Conservation (phyloP, 2,329 filamentous ascomycete genomes). For the Penicillium sp. region DNA sequence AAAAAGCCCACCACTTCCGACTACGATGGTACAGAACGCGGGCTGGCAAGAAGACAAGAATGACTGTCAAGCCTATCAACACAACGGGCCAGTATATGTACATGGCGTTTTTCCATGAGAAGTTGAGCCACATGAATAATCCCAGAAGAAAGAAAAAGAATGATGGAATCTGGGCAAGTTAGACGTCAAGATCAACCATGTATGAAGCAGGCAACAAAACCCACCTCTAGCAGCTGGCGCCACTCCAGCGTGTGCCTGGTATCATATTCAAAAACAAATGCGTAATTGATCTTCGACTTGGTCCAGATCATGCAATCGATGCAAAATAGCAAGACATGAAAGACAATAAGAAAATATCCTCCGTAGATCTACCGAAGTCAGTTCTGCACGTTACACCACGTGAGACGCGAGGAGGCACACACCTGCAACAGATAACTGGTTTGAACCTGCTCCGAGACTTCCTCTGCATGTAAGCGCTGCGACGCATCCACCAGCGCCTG, state of each 20-base stretch:
- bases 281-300: constrained; percentile 82
- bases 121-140: constrained; percentile 83
- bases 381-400: constrained; percentile 7
- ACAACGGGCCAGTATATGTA: constrained; percentile 84
- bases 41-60: constrained; percentile 69
- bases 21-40: constrained; percentile 69
- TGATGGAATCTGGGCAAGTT: constrained; percentile 60
- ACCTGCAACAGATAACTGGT: constrained; percentile 66
- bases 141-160: constrained; percentile 72
- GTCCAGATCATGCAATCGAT: constrained; percentile 80
- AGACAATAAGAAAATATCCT: constrained; percentile 79
- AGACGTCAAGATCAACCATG: constrained; percentile 7
- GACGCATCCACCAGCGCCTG: constrained; percentile 60
- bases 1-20: constrained; percentile 79
- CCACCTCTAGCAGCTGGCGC: constrained; percentile 73
- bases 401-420: constrained; percentile 17
- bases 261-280: constrained; percentile 96
- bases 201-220: constrained; percentile 14
- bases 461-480: constrained; percentile 47
- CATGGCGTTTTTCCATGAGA: constrained; percentile 62
- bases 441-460: constrained; percentile 46
- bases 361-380: constrained; percentile 65
- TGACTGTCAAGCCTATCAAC: constrained; percentile 61
- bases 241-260: constrained; percentile 79
- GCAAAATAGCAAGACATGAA: constrained; percentile 78